Percentiles rank a stretch among this genome's conserved stretches.
phyloP scores from a whole-genome alignment of 2,329 filamentous ascomycete species.

The Tolypocladium amazonense region DNA sequence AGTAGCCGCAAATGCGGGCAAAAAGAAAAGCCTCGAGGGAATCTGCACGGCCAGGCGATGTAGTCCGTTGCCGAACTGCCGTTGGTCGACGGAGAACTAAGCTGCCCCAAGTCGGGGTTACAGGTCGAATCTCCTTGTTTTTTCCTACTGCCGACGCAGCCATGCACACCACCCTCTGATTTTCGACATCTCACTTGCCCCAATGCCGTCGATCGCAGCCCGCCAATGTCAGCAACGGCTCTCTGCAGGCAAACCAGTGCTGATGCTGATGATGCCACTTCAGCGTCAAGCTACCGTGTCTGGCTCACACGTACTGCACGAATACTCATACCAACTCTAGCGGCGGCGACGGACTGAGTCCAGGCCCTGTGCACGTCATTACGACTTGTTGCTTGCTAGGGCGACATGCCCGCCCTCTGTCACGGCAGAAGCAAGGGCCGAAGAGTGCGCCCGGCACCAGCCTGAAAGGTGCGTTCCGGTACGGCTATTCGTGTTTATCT shows the following conservation, averaged over 20 bases:
- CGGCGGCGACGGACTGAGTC: not conserved
- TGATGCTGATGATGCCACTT: not conserved
- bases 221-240: not conserved
- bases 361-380: not conserved
- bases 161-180: conserved; percentile 2
- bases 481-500: not conserved
- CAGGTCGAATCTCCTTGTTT: conserved; percentile 9
- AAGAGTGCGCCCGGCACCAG: not conserved
- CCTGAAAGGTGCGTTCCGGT: not conserved
- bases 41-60: not conserved
- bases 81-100: not conserved
- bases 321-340: not conserved
- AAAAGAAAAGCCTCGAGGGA: conserved; percentile 9
- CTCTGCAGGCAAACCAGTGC: not conserved
- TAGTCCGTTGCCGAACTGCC: conserved; percentile 5
- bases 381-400: not conserved
- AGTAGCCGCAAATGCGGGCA: conserved; percentile 8
- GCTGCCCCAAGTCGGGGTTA: conserved; percentile 1
- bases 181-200: conserved; percentile 1
- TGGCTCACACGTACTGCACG: not conserved
- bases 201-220: conserved; percentile 1
- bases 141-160: conserved; percentile 2
- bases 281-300: not conserved
- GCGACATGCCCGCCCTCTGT: not conserved
- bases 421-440: not conserved